phyloP scores from a whole-genome alignment of 2,329 filamentous ascomycete genomes.

The Thielaviopsis musarum region DNA sequence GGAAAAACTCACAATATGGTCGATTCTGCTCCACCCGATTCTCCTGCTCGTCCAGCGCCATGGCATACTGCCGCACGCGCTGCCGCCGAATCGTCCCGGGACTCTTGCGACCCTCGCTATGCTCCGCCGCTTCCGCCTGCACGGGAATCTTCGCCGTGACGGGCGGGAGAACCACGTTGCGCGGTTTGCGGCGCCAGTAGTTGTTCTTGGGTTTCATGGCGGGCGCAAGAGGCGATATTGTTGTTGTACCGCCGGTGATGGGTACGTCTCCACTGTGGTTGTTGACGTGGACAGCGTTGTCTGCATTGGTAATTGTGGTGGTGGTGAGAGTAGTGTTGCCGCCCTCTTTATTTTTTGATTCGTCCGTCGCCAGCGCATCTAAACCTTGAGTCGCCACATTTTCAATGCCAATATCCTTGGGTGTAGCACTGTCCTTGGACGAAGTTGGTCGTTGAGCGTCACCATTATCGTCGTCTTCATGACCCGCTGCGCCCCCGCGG shows the following conservation, averaged over 20 bases:
- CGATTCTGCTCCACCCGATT: conserved; percentile 14
- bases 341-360: conserved; percentile 15
- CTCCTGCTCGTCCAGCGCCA: conserved; percentile 26
- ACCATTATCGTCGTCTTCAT: too few relatives aligned
- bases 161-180: neutral
- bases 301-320: neutral
- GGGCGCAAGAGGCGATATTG: neutral
- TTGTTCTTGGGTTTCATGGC: neutral
- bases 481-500: too few relatives aligned
- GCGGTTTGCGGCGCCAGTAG: neutral
- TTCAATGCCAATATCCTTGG: conserved; percentile 8
- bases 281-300: neutral
- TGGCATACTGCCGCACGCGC: conserved; percentile 27
- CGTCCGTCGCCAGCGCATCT: conserved; percentile 28
- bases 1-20: conserved; percentile 23
- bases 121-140: conserved; percentile 9
- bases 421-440: neutral
- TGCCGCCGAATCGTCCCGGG: conserved; percentile 28
- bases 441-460: neutral
- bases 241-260: too few relatives aligned
- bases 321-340: neutral
- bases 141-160: neutral
- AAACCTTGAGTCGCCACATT: conserved; percentile 21
- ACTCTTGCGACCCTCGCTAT: conserved; percentile 20
- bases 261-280: too few relatives aligned